Evolutionary conservation across 2,329 filamentous ascomycete genomes (phyloP).

Genomic region (Huntiella abstrusa): DNA sequence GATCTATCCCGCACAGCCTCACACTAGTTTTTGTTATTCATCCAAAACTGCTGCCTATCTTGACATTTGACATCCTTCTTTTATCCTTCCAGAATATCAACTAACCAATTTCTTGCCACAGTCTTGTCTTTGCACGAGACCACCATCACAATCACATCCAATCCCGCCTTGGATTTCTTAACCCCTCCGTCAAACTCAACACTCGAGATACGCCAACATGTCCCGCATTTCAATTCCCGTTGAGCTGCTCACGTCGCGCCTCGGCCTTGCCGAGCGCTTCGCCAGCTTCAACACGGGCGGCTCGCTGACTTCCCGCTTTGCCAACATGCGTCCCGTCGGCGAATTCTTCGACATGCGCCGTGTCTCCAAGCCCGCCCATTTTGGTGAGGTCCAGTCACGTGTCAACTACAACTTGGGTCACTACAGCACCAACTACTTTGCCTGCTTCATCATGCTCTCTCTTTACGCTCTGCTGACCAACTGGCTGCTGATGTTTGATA

Average conservation of each 20-base stretch:
- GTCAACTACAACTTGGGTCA: conserved; percentile 95
- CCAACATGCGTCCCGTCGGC: conserved; percentile 74
- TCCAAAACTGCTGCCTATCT: too few relatives aligned
- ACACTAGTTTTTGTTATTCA: too few relatives aligned
- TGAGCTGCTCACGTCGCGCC: conserved; percentile 74
- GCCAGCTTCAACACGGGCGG: conserved; percentile 55
- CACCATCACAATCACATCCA: conserved; percentile 4
- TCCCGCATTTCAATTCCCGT: conserved; percentile 81
- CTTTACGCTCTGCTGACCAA: conserved; percentile 92
- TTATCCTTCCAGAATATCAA: too few relatives aligned
- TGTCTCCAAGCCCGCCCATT: conserved; percentile 82
- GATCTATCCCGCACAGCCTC: too few relatives aligned
- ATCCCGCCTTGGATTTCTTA: conserved; percentile 3
- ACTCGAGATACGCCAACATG: conserved; percentile 30
- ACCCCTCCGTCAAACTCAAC: neutral
- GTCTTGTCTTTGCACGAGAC: neutral
- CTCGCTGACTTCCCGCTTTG: conserved; percentile 63
- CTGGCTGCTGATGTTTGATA: conserved; percentile 71
- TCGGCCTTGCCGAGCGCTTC: conserved; percentile 75
- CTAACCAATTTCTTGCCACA: too few relatives aligned
- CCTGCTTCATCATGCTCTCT: conserved; percentile 83
- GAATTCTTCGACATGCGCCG: conserved; percentile 97
- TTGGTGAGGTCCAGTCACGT: conserved; percentile 71
- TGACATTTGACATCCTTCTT: too few relatives aligned
- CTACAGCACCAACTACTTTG: conserved; percentile 97